These are phyloP conservation scores for Blattamonas nauphoetae DNA, from an alignment of 78 protist species.

Conservation along the genomic window DNA sequence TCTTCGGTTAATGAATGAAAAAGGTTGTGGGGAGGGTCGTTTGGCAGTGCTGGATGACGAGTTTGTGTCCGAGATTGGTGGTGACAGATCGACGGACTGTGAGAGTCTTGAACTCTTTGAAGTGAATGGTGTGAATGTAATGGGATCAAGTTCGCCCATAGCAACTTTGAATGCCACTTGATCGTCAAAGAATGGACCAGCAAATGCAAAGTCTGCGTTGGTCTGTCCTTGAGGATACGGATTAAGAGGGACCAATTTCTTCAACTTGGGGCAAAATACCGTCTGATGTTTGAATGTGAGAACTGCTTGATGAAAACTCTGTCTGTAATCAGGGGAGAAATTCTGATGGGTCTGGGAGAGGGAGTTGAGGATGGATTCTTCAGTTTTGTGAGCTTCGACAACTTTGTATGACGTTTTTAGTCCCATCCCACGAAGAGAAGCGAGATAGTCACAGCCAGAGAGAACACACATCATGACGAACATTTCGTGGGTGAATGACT, in stretches of 20 bases:
- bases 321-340: slow-evolving; percentile 1
- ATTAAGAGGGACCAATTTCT: background rate
- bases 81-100: no score
- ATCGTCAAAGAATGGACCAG: background rate
- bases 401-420: slow-evolving; percentile 62
- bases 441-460: slow-evolving; percentile 89
- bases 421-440: slow-evolving; percentile 73
- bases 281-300: slow-evolving; percentile 19
- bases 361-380: slow-evolving; percentile 3
- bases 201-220: background rate
- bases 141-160: background rate
- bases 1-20: no score
- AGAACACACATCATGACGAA: slow-evolving; percentile 59
- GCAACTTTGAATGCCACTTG: background rate
- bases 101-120: no score
- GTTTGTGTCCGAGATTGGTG: no score
- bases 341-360: background rate
- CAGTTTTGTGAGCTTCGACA: slow-evolving; percentile 24
- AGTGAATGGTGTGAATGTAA: background rate
- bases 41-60: no score
- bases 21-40: no score
- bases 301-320: background rate
- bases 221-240: background rate
- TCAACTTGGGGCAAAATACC: slow-evolving; percentile 7
- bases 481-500: background rate